Evolutionary conservation across 495 filamentous ascomycete species (phyloP), one percentile per base, ranked within the genome.

Genomic region (Eremomyces bilateralis): DNA sequence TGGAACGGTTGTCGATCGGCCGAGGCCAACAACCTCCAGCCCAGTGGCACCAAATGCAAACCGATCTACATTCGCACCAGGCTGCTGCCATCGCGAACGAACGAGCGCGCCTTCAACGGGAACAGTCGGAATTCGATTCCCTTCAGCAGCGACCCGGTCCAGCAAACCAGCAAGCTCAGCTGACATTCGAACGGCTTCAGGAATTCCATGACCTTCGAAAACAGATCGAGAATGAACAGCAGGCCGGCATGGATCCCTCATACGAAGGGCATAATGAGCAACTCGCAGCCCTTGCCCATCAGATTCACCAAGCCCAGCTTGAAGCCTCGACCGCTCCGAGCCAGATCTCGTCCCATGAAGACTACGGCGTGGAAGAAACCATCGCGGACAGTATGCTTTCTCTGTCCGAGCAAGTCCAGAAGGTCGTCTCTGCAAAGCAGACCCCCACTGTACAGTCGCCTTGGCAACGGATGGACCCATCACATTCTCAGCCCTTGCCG

Each of bases 401-500:
- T 21, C 62, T 90, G 8, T 78, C 76, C n/a, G 77, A 92, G 53
- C 80, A 85, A 53, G 80, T 88, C 4, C 76, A 81, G 50, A 78
- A 82, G 53, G 78, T 80, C 16, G 69, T 68, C 8, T 68, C 70
- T 31, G 62, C 65, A 13, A 72, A 73, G 47, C 69, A 80, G 44
- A 62, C 70, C 41, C 61, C 76, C 28, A 50, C 56, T 27, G 46
- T 55, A 33, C 66, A 76, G 25, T 64, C 66, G 8, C 62, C 62
- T 10, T 76, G 71, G 72, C 58, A 52, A 15, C 71, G 71, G 43
- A 51, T 61, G 13, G 67, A 76, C 21, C 41, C 61, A 28, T 69
- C 67, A 18, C 61, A 90, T 48, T 75, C 79, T 44, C 78, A 70
- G 54, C 78, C 82, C 15, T 90, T 90, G 58, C 67, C 68, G 21